Evolutionary conservation across 2,329 filamentous ascomycete genomes (phyloP), one percentile per base, ranked within the genome.

Genomic region (Trichoderma endophyticum): DNA sequence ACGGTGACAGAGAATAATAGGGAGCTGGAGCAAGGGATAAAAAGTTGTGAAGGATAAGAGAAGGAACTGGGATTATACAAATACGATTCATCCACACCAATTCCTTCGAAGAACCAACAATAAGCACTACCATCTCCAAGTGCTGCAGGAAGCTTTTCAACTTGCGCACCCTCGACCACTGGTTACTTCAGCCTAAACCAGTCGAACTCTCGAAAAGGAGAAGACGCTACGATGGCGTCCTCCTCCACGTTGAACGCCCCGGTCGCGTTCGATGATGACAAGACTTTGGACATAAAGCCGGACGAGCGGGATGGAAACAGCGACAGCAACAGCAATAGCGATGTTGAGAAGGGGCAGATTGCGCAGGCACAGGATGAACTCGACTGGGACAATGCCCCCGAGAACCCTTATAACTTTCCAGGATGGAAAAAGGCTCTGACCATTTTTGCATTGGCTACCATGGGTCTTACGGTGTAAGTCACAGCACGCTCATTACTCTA

Each of bases 331-430:
- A 62, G 67, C 67, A 70, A 62, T 11, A 62, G 67, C 67, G 67
- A 70, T 9, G 67, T 28, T 14, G 67, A 70, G n/a, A 70, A 70
- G 57, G 67, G 67, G 2, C 67, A 70, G 21, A 26, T 62, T 28
- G 15, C 30, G n/a, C 57, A 12, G 14, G 18, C 12, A 2, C 57
- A 34, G 1, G 67, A 54, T 11, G 28, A 32, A 1, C 39, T 70
- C 39, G 67, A 62, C 39, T 73, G 71, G 71, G 71, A 73, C 6
- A 71, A 39, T 24, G 71, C 71, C 7, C 71, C 71, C 24, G 34
- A 66, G 18, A 88, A 88, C 72, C 86, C 85, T 0, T 82, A 81
- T 73, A 88, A 88, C 75, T 89, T 86, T 86, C 77, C 84, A 0
- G 71, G 75, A 2, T 76, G 78, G 75, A 83, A 80, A 71, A 84